Evolutionary conservation across 1,139 yeast genomes (phyloP).

Genomic region (Taphrina wiesneri): DNA sequence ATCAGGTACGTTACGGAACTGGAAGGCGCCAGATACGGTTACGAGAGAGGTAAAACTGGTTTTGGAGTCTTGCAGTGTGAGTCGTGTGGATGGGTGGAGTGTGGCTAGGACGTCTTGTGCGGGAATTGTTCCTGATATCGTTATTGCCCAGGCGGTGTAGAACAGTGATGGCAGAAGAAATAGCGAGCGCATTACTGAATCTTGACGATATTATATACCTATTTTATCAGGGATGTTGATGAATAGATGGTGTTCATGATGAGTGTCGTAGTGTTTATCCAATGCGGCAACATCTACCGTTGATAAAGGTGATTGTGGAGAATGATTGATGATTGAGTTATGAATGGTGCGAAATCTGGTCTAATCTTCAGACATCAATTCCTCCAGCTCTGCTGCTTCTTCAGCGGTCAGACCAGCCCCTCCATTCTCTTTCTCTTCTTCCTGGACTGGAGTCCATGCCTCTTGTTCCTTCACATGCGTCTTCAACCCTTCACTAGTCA

Average conservation of each 20-base stretch:
- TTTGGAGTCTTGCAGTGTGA: not conserved
- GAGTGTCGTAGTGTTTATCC: not conserved
- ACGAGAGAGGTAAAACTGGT: not conserved
- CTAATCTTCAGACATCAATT: constrained; percentile 93
- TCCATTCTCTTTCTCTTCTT: constrained; percentile 52
- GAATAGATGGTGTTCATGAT: not conserved
- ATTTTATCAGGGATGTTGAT: not conserved
- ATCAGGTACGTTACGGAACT: not conserved
- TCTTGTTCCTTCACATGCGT: constrained; percentile 23
- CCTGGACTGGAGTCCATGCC: constrained; percentile 8
- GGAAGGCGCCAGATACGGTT: not conserved
- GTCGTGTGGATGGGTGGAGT: not conserved
- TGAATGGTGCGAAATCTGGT: not conserved
- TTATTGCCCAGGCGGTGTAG: not conserved
- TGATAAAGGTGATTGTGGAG: too few species aligned
- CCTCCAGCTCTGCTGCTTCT: constrained; percentile 97
- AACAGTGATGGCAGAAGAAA: not conserved
- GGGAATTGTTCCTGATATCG: not conserved
- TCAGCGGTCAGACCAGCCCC: constrained; percentile 88
- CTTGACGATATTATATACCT: too few species aligned
- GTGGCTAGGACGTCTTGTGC: not conserved
- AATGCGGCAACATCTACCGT: not conserved
- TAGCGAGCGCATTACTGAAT: not conserved
- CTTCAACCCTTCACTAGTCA: constrained; percentile 8
- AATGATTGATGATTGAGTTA: not conserved